Base-by-base conservation (phyloP, 495 filamentous ascomycete species). In the Parmelia sp. region DNA sequence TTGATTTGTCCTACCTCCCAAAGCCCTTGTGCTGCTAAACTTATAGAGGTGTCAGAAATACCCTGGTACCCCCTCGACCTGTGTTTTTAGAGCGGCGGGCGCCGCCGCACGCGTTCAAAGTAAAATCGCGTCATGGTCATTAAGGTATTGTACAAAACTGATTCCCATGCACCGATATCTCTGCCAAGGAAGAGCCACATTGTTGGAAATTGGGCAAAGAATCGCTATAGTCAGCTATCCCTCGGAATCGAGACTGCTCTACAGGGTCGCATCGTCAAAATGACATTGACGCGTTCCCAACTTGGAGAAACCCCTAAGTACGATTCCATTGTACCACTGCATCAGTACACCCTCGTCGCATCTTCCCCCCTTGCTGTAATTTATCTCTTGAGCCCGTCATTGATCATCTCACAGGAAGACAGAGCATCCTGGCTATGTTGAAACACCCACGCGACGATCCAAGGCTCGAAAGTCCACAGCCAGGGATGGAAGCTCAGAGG, bases 401-500 rank as follows among this genome's bases (percentile, higher is more conserved):
- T 69, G 56, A 67, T 45, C 14, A 51, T 61, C 33, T 31, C 37
- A 40, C n/a, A 87, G 84, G 71, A 85, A 83, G 74, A 78, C 81
- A 63, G 79, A 81, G 37, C 79, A 81, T 58, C 79, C 79, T 42
- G 82, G 81, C 59, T 84, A 80, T 65, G 79, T 86, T 60, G 82
- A 84, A 66, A 86, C 84, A 19, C 83, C 84, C 60, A 74, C 79
- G 58, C 74, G 76, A 65, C 74, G 81, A 60, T 70, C 71, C 60
- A 77, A 47, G n/a, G 49, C 61, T 27, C 68, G 65, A 33, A 68
- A 66, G 35, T 60, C 66, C 39, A 35, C 39, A 12, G 58, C 62
- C 31, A 53, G 31, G 29, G 37, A 21, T 40, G 42, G 60, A 53
- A 59, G 27, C 27, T 64, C 66, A 39, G 61, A 63, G 15, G 27